Base-by-base conservation (phyloP, 805 yeast genomes). In the Martiniozyma abietophila region DNA sequence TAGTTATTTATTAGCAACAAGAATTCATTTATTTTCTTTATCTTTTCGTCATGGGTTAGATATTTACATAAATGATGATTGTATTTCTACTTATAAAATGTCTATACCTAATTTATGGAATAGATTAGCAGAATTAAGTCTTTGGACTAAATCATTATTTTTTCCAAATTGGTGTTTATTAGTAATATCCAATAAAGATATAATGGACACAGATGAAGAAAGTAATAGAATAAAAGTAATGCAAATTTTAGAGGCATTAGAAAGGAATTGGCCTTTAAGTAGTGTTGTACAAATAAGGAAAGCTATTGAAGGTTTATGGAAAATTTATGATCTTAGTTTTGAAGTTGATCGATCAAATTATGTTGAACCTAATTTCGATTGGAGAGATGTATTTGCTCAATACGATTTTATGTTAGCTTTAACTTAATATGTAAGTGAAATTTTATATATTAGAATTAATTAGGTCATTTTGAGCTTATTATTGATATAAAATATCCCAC, bases 131-230 rank as follows among this genome's bases (percentile, higher is more conserved):
- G 25, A 36, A 8, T 30, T 47, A 16, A 46, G 46, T 31, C 26
- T 12, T 9, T 16, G 31, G 16, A 28, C 34, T 22, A 27, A 38
- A 25, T 39, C 41, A 11, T 41, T 43, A 4, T 44, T 54, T 10
- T 55, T 49, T 21, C 62, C 62, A 6, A 44, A 44, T 8, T 58
- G 62, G 62, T 35, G 57, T n/a, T 25, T 58, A 9, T 38, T 56
- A 9, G 46, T 56, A 3, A 24, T 50, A 3, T 39, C 54, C 6
- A 45, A 51, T 27, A 40, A 40, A 7, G 40, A 34, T n/a, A 32
- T 29, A n/a, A 29, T 31, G 12, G 38, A 29, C 5, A 18, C 27
- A 7, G 32, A 43, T 16, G 56, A 45, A 14, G 45, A 42, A n/a
- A n/a, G n/a, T 4, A 37, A 27, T 1, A 36, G 58, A 16, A 7